Evolutionary conservation across 1,139 yeast species (phyloP).

Genomic region (Candida anutae): DNA sequence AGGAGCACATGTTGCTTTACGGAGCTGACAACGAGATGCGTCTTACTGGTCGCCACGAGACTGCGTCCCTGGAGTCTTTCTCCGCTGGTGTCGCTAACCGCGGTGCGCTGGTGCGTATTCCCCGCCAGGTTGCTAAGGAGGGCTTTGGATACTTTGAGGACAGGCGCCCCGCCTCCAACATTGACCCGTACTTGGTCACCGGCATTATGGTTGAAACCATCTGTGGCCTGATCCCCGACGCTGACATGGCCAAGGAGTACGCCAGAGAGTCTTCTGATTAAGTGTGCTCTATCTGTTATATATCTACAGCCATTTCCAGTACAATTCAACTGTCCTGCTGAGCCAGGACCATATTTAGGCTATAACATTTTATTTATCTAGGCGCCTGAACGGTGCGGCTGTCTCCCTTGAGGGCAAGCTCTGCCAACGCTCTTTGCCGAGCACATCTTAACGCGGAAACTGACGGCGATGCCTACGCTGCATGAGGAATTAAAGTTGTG

Average conservation of each 20-base stretch:
- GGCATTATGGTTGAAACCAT: slow-evolving; percentile 98
- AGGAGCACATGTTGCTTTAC: slow-evolving; percentile 90
- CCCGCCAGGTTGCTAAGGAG: slow-evolving; percentile 97
- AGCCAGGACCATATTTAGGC: no score
- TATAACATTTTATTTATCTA: no score
- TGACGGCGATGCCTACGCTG: no score
- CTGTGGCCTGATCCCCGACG: slow-evolving; percentile 91
- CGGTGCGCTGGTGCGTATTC: slow-evolving; percentile 98
- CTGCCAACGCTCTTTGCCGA: no score
- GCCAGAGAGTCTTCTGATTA: slow-evolving; percentile 57
- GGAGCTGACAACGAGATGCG: slow-evolving; percentile 93
- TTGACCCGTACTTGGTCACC: slow-evolving; percentile 96
- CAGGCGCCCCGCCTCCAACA: slow-evolving; percentile 99
- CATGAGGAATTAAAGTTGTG: no score
- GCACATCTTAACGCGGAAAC: no score
- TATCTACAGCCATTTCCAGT: no score
- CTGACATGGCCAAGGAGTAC: slow-evolving; percentile 87
- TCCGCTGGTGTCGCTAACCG: slow-evolving; percentile 99
- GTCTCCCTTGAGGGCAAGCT: no score
- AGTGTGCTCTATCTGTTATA: slow-evolving; percentile 1
- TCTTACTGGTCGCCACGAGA: slow-evolving; percentile 97
- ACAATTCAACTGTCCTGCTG: no score
- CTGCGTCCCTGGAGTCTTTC: slow-evolving; percentile 87
- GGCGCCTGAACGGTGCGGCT: no score
- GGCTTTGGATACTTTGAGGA: slow-evolving; percentile 98